Evolutionary conservation across 192 early-diverging fungal species (phyloP).

Genomic region (Haplosporangium gracile): DNA sequence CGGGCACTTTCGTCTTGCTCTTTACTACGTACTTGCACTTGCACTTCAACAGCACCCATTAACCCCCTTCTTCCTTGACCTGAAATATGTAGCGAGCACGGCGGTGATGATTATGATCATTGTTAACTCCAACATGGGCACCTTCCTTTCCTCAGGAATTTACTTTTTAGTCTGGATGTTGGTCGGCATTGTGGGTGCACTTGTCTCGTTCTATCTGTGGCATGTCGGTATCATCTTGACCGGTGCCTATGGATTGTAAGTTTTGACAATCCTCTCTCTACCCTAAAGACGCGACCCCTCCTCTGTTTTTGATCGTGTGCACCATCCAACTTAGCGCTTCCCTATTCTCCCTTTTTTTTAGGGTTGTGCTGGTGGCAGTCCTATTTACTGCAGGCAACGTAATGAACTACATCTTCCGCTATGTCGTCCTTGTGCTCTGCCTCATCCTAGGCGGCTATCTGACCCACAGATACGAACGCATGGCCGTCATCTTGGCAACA

Average conservation of each 20-base stretch:
- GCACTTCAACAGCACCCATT: not conserved
- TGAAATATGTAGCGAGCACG: conserved; percentile 42
- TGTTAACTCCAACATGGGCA: conserved; percentile 22
- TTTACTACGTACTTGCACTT: not conserved
- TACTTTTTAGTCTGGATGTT: conserved; percentile 55
- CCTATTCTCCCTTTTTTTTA: not conserved
- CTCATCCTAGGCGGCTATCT: conserved; percentile 33
- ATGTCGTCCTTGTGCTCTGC: conserved; percentile 25
- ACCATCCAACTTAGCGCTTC: not conserved
- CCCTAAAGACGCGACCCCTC: too few relatives aligned
- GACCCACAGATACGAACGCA: conserved; percentile 42
- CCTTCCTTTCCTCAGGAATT: conserved; percentile 31
- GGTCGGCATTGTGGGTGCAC: conserved; percentile 41
- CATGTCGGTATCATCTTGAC: conserved; percentile 58
- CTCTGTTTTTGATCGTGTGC: not conserved
- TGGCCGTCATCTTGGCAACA: conserved; percentile 50
- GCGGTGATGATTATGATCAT: conserved; percentile 57
- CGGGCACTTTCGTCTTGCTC: too few relatives aligned
- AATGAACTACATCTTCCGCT: conserved; percentile 31
- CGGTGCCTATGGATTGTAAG: conserved; percentile 49
- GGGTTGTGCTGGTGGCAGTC: conserved; percentile 43
- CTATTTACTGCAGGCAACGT: conserved; percentile 48
- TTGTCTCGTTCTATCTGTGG: conserved; percentile 51
- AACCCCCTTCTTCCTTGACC: not conserved
- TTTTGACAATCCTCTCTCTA: not conserved